Evolutionary conservation across 2,329 filamentous ascomycete species (phyloP), one percentile per base, ranked within the genome.

Genomic region (Ophiostoma triangulosporum): DNA sequence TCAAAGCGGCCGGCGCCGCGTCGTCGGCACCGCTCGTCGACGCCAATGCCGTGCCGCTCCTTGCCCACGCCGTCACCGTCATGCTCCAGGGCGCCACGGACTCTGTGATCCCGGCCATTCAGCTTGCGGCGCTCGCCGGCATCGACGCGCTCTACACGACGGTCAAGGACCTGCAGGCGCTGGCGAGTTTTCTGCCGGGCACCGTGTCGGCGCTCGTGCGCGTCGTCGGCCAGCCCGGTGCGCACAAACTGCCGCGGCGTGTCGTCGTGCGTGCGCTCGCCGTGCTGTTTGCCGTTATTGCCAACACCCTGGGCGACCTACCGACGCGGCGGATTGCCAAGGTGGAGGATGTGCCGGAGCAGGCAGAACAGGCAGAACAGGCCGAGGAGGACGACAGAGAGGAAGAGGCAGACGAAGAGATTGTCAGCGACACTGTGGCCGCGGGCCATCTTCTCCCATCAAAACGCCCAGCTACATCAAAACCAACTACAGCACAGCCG

Each of bases 141-240:
- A 64, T 96, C 2, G 69, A 77, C 50, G 70, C 77, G 0, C 69
- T 93, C 7, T 78, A 81, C 58, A 62, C 66, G 6, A 78, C 80
- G 22, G 74, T 95, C 43, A 80, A 76, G 51, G 84, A 93, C 61
- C 77, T 77, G 48, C 77, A 85, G n/a, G 80, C 86, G 2, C 71
- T 95, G 54, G 87, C 88, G 9, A 90, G 80, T 57, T 93, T 98
- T 62, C 73, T 97, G 40, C 93, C 94, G 0, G 88, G 90, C 9
- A 88, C 88, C 0, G 79, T 95, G 0, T 97, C 93, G 3, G 80
- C 82, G 1, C 70, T 98, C 24, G 83, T 85, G 2, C 90, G 84
- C 62, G 71, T 88, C 0, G 69, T 95, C 50, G 83, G 85, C 4
- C 80, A 81, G 0, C 85, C 83, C 0, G 78, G 77, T 38, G 74